Base-by-base conservation (phyloP, 371 early-diverging fungal species). In the Mortierella sp. region DNA sequence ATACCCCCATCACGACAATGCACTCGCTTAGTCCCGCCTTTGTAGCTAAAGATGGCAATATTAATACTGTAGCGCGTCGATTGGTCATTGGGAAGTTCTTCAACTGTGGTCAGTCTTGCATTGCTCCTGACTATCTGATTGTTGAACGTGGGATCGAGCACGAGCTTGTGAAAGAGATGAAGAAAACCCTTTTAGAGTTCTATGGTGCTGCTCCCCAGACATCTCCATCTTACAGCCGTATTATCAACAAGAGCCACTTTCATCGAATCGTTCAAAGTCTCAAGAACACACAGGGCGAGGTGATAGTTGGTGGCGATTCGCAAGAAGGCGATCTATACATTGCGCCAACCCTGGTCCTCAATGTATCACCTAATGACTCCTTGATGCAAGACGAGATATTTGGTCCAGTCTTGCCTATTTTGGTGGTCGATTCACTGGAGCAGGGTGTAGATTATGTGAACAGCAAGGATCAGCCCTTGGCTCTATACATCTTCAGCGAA, bases 91-190 rank as follows among this genome's bases (percentile, higher is more conserved):
- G 91, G 69, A 97, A 97, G 83, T 86, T 90, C 63, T 84, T 87
- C 76, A 97, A 97, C 83, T 80, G 87, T 58, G 97, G 97, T 39
- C 97, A 93, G 90, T 92, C 93, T 4, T 97, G 97, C 84, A 88
- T 97, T 66, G 93, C 93, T 5, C 93, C 92, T 20, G 98, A 98
- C 83, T 96, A 97, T 66, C 78, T 97, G 14, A 69, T 97, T 26
- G 73, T 89, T 24, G 86, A 86, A 43, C 85, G 85, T 35, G 77
- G 70, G 2, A 45, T 62, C 20, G 73, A 69, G 35, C n/a, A 73
- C n/a, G 77, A 78, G 22, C 87, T 96, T 70, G 70, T 89, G 11
- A 75, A 73, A 30, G 87, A 87, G 3, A 68, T 93, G 58, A 85
- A 84, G 24, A 83, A 78, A 26, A 84, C 88, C 0, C 30, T 90